Evolutionary conservation across 495 filamentous ascomycete genomes (phyloP), one percentile per base, ranked within the genome.

Genomic region (Hyaloscypha bicolor): DNA sequence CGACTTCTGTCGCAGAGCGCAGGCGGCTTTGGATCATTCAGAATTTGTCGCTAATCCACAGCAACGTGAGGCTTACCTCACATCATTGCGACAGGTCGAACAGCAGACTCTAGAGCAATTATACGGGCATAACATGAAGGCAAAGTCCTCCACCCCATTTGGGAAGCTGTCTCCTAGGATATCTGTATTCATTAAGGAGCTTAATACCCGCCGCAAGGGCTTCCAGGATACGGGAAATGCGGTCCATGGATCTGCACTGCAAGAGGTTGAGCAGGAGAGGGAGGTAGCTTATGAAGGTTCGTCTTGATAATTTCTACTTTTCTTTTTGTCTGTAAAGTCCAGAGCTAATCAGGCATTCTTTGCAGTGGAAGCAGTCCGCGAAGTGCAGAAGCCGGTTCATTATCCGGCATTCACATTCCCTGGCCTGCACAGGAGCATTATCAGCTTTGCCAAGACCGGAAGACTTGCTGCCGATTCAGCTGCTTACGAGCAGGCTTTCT

Each of bases 1-100:
- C 8, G 83, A 88, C 63, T 89, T 85, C 67, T 87, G 85, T 62
- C 75, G 74, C 3, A 76, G 80, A 3, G 76, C 76, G 0, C 72
- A 72, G 25, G 72, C 72, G 11, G 4, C 14, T 14, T 37, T 35
- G 42, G 32, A 67, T 3, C 58, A 72, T 35, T 31, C 19, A 3
- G 22, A 64, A 0, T 81, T 79, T 63, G n/a, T n/a, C n/a, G n/a
- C 61, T 81, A 0, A 57, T 19, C 0, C 53, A 79, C n/a, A 0
- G 9, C 2, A 21, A 64, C 73, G 76, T 0, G 58, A 77, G 9
- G 60, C 64, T 21, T 82, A 78, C 65, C 68, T 86, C 2, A 73
- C 65, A 12, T 66, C 75, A 1, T 37, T 85, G n/a, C 73, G 69
- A 59, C 75, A 78, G 14, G 65, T 72, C 0, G 83, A 86, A 62